phyloP scores from a whole-genome alignment of 371 early-diverging fungal genomes.

The Smittium mucronatum region DNA sequence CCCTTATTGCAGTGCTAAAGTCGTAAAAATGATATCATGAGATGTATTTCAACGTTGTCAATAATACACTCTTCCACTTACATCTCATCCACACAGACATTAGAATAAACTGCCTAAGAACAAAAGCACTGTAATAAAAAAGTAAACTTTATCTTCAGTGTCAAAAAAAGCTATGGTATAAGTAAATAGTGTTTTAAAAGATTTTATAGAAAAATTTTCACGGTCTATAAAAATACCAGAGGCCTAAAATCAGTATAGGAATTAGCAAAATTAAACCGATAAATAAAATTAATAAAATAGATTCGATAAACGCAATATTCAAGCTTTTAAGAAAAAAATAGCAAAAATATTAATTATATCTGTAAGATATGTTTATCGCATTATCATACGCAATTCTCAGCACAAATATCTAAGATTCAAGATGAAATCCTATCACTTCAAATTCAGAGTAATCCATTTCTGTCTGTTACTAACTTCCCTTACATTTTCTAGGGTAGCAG shows the following conservation, averaged over 20 bases:
- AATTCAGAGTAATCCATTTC: conserved; percentile 32
- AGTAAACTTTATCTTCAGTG: background rate
- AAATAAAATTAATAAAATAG: background rate
- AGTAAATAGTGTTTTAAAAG: background rate
- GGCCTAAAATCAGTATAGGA: background rate
- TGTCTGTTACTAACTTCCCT: conserved; percentile 34
- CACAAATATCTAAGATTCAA: conserved; percentile 30
- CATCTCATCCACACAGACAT: background rate
- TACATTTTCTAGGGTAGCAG: conserved; percentile 34
- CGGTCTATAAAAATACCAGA: background rate
- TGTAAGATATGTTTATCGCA: conserved; percentile 30
- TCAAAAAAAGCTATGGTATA: background rate
- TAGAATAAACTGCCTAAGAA: background rate
- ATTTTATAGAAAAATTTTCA: background rate
- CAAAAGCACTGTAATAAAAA: background rate
- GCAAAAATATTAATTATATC: conserved; percentile 14
- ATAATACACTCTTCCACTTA: background rate
- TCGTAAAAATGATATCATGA: too few species aligned
- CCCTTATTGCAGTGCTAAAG: too few species aligned
- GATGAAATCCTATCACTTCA: conserved; percentile 35
- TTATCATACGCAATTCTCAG: conserved; percentile 23
- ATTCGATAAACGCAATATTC: background rate
- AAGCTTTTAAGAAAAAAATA: background rate
- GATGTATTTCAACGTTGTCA: too few species aligned
- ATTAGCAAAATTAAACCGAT: background rate